These are phyloP conservation scores for Ophioceras dolichostomum DNA, from an alignment of 2,329 filamentous ascomycete species.

Conservation along the genomic window DNA sequence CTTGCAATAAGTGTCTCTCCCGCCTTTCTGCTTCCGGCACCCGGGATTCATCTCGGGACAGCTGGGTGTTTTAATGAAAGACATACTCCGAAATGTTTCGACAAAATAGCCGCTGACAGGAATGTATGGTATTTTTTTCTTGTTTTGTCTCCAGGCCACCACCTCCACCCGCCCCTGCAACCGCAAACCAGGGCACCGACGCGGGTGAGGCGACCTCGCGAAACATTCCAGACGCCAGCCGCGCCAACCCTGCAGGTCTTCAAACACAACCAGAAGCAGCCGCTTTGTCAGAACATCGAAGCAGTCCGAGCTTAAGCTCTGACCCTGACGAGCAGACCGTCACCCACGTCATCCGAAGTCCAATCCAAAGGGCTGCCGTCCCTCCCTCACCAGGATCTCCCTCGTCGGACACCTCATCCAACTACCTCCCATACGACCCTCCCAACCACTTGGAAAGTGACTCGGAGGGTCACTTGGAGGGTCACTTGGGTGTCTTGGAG, in stretches of 20 bases:
- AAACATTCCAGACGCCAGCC: conserved; percentile 26
- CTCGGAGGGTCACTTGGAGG: conserved; percentile 16
- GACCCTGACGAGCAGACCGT: background rate
- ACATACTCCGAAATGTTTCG: no score
- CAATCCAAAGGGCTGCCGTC: no score
- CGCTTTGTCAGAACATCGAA: background rate
- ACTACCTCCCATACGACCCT: conserved; percentile 30
- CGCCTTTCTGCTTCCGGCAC: no score
- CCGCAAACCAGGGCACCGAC: conserved; percentile 10
- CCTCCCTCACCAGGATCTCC: no score
- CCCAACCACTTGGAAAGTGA: conserved; percentile 16
- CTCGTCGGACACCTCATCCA: no score
- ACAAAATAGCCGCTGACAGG: background rate
- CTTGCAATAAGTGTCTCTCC: no score
- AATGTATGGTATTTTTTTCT: background rate
- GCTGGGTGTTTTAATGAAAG: no score
- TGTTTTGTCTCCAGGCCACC: background rate
- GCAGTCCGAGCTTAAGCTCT: conserved; percentile 17
- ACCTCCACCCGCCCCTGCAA: background rate
- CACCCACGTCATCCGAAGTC: background rate
- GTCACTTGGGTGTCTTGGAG: no score
- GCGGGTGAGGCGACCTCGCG: conserved; percentile 12
- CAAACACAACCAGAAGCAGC: conserved; percentile 22
- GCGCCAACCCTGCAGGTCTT: conserved; percentile 27
- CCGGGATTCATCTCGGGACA: no score